These are phyloP conservation scores for Warburgia ugandensis DNA, from an alignment of 164 flowering plant genomes.

Conservation along the genomic window DNA sequence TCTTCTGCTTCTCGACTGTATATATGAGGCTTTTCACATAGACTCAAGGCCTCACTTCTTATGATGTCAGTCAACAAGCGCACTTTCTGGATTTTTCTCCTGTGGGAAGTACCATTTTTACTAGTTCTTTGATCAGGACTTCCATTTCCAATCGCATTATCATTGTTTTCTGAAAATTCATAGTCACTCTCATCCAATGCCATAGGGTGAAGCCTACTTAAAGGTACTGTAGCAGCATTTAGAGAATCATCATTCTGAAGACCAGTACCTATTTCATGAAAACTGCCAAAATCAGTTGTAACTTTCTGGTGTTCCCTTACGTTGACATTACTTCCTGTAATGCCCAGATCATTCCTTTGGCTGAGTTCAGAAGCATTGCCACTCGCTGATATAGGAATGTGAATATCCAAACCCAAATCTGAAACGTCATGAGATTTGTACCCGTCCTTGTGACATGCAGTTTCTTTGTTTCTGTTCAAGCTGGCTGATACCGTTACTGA, in stretches of 20 bases:
- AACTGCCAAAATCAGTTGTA: constrained; percentile 8
- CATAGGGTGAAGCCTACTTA: constrained; percentile 9
- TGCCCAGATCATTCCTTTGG: constrained; percentile 9
- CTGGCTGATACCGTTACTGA: constrained; percentile 13
- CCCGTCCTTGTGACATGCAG: constrained; percentile 6
- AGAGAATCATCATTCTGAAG: constrained; percentile 12
- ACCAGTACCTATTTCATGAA: constrained; percentile 1
- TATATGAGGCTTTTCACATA: neutral
- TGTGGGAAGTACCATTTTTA: constrained; percentile 18
- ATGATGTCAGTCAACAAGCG: constrained; percentile 40
- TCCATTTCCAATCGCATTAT: constrained; percentile 12
- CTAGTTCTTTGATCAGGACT: constrained; percentile 10
- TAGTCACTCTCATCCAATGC: constrained; percentile 20
- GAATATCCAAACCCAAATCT: constrained; percentile 11
- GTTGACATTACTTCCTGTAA: neutral
- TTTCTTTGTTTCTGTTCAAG: constrained; percentile 9
- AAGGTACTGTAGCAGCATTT: constrained; percentile 11
- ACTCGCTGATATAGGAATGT: constrained; percentile 6
- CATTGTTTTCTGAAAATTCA: constrained; percentile 23
- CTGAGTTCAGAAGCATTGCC: constrained; percentile 12
- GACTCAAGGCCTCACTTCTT: constrained; percentile 23
- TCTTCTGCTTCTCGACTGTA: constrained; percentile 9
- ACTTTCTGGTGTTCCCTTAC: constrained; percentile 7
- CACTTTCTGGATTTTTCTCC: constrained; percentile 35
- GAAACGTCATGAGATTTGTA: constrained; percentile 12